Conservation (phyloP, 1,284 basidiomycete genomes). For the Ceratobasidium sp. region DNA sequence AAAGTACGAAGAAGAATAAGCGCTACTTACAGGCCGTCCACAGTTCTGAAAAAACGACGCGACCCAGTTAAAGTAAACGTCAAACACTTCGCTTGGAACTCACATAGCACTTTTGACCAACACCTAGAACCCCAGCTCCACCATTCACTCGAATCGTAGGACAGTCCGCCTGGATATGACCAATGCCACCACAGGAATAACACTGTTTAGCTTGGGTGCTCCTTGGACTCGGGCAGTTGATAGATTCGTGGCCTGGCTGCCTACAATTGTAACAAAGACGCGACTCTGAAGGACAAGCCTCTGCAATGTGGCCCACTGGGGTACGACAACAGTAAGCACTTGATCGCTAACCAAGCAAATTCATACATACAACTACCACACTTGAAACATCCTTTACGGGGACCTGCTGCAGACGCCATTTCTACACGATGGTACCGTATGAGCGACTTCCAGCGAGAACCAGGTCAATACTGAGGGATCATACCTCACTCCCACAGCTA, state of each 20-base stretch:
- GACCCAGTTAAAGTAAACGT: not conserved
- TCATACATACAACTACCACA: conserved; percentile 42
- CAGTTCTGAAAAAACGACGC: conserved; percentile 60
- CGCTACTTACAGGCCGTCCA: conserved; percentile 62
- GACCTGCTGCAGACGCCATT: conserved; percentile 26
- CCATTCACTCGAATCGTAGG: conserved; percentile 61
- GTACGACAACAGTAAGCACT: conserved; percentile 42
- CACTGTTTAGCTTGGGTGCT: conserved; percentile 78
- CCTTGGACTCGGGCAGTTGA: conserved; percentile 81
- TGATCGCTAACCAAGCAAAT: conserved; percentile 33
- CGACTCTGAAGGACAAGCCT: conserved; percentile 84
- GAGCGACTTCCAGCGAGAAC: not conserved
- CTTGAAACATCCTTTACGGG: conserved; percentile 79
- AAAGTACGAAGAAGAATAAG: not conserved
- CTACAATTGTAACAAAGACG: conserved; percentile 92
- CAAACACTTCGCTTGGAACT: conserved; percentile 45
- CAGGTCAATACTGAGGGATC: not conserved
- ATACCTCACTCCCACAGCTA: conserved; percentile 9
- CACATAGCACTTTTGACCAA: conserved; percentile 84
- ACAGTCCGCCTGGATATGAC: conserved; percentile 82
- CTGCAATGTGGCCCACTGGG: conserved; percentile 87
- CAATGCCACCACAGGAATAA: conserved; percentile 78
- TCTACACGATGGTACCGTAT: conserved; percentile 2
- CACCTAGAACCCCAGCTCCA: conserved; percentile 60
- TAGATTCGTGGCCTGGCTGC: conserved; percentile 88